phyloP scores from a whole-genome alignment of 2,329 filamentous ascomycete genomes.

The Hypoxylon sp. region DNA sequence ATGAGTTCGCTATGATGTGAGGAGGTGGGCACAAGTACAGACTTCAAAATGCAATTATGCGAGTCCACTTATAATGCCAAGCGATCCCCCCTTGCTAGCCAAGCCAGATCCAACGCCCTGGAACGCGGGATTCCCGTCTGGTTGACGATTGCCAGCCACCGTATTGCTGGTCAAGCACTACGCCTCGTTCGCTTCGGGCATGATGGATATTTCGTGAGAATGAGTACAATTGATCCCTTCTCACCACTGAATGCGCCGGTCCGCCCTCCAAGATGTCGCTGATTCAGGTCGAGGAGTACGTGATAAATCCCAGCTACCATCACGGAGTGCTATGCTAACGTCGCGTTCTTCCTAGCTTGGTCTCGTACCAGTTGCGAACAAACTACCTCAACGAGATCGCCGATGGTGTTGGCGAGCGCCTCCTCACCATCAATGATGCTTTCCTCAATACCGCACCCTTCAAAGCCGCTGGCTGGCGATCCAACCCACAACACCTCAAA shows the following conservation, averaged over 20 bases:
- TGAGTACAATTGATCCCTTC: constrained; percentile 11
- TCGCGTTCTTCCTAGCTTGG: constrained; percentile 63
- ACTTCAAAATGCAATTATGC: too few species aligned
- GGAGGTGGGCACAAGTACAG: too few species aligned
- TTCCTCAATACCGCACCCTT: constrained; percentile 83
- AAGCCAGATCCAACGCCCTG: not conserved
- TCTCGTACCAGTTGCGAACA: constrained; percentile 82
- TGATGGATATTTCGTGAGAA: constrained; percentile 21
- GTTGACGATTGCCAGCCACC: not conserved
- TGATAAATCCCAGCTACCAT: not conserved
- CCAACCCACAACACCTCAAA: constrained; percentile 77
- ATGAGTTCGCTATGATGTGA: too few species aligned
- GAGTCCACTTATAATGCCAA: not conserved
- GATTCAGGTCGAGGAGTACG: constrained; percentile 46
- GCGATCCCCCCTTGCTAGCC: not conserved
- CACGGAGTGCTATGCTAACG: constrained; percentile 23
- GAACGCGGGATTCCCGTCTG: not conserved
- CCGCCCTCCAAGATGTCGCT: constrained; percentile 39
- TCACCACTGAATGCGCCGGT: constrained; percentile 5
- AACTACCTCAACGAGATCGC: constrained; percentile 82
- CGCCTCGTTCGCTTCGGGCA: not conserved
- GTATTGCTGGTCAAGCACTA: not conserved
- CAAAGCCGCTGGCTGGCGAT: constrained; percentile 81
- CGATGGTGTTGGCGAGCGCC: constrained; percentile 83
- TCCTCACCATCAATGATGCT: constrained; percentile 81